These are phyloP conservation scores for Tulasnella sp. DNA, from an alignment of 768 basidiomycete species.

Conservation along the genomic window DNA sequence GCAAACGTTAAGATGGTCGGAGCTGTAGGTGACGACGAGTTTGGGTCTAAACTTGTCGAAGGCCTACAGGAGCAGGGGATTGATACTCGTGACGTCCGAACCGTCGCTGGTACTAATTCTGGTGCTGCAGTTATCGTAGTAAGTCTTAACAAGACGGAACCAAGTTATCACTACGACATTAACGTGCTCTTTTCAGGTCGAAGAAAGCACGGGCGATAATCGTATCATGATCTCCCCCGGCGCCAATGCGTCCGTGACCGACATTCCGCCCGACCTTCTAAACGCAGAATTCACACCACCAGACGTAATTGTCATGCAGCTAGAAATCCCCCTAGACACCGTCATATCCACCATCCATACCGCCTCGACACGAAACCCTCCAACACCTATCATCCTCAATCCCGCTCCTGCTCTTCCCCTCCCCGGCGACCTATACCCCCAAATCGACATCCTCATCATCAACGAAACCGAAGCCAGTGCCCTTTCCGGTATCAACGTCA, in stretches of 20 bases:
- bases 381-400: constrained; percentile 12
- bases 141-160: background rate
- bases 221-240: constrained; percentile 15
- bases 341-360: constrained; percentile 7
- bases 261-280: background rate
- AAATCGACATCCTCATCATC: constrained; percentile 13
- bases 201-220: constrained; percentile 13
- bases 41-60: background rate
- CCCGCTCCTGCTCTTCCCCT: constrained; percentile 15
- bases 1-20: constrained; percentile 12
- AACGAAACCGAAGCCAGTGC: constrained; percentile 16
- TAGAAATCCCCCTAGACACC: constrained; percentile 17
- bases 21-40: constrained; percentile 16
- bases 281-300: constrained; percentile 3
- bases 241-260: constrained; percentile 3
- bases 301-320: constrained; percentile 15
- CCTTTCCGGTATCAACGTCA: constrained; percentile 11
- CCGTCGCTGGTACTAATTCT: background rate
- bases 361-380: background rate
- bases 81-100: background rate
- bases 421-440: constrained; percentile 8
- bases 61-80: constrained; percentile 8
- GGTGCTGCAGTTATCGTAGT: constrained; percentile 18
- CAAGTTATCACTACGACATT: background rate
- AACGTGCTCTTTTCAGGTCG: constrained; percentile 8